Percentiles rank a stretch among this genome's conserved stretches.
Evolutionary conservation across 768 basidiomycete species (phyloP).

Genomic region (Tricholoma bakamatsutake): DNA sequence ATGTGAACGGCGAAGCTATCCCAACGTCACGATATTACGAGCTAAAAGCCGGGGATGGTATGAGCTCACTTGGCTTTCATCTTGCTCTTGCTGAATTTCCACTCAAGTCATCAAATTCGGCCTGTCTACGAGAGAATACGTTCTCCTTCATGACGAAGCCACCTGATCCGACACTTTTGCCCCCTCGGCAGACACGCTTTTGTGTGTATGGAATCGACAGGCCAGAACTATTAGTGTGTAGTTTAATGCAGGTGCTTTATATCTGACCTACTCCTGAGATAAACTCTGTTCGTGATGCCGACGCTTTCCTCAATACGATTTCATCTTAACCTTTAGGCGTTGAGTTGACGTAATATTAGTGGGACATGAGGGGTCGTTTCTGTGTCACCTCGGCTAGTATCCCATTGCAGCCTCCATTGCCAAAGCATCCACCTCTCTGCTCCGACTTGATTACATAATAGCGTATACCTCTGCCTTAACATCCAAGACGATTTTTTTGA

Average conservation of each 20-base stretch:
- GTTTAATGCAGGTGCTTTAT: background rate
- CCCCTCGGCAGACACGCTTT: background rate
- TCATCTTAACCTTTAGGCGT: background rate
- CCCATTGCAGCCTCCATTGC: background rate
- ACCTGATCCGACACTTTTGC: constrained; percentile 19
- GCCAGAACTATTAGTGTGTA: constrained; percentile 1
- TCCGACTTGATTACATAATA: background rate
- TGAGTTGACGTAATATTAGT: no score
- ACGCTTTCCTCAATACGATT: background rate
- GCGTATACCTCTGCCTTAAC: constrained; percentile 26
- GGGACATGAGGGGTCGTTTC: no score
- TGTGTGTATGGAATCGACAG: background rate
- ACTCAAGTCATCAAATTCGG: constrained; percentile 79
- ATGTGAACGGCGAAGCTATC: constrained; percentile 82
- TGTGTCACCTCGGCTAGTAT: no score
- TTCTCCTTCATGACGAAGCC: constrained; percentile 77
- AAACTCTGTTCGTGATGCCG: background rate
- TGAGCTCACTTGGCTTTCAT: constrained; percentile 20
- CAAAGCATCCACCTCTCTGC: background rate
- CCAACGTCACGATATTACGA: constrained; percentile 88
- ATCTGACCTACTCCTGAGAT: background rate
- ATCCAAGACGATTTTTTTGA: constrained; percentile 32
- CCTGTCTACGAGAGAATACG: constrained; percentile 75
- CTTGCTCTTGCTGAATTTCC: background rate
- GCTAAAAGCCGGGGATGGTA: constrained; percentile 73